A percentile compares a stretch with the other conserved stretches of the same genome.
Conservation (phyloP, 2,329 filamentous ascomycete species). For the Cladophialophora bantiana region DNA sequence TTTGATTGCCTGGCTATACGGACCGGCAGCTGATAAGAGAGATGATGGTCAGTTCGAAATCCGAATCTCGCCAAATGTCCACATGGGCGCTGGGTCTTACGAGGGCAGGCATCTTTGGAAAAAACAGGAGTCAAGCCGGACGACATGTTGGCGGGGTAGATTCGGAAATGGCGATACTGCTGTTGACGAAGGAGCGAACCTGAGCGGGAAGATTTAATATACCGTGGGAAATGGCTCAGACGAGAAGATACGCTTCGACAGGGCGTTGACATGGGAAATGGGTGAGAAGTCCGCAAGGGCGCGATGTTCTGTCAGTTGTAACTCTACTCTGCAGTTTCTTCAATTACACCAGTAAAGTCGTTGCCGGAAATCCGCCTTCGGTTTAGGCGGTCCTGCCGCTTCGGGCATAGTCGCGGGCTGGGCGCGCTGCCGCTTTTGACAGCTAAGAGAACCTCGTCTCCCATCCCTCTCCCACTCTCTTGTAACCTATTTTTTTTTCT, state of each 20-base stretch:
- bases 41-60: constrained; percentile 11
- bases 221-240: not conserved
- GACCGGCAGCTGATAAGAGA: constrained; percentile 31
- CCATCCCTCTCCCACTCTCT: too few relatives aligned
- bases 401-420: too few relatives aligned
- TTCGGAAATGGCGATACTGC: constrained; percentile 22
- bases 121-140: constrained; percentile 47
- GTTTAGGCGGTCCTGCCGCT: too few relatives aligned
- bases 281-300: constrained; percentile 2
- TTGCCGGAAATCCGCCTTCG: too few relatives aligned
- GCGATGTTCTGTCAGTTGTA: not conserved
- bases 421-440: too few relatives aligned
- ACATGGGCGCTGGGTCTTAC: constrained; percentile 44
- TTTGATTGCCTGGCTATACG: constrained; percentile 66
- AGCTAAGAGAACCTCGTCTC: too few relatives aligned
- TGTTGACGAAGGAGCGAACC: not conserved
- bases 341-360: too few relatives aligned
- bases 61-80: not conserved
- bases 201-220: constrained; percentile 2
- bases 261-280: constrained; percentile 8
- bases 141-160: constrained; percentile 27
- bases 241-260: not conserved
- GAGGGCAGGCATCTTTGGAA: constrained; percentile 54
- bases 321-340: not conserved
- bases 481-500: too few relatives aligned